Evolutionary conservation across 108 stramenopile species (phyloP), one percentile per base, ranked within the genome.

Genomic region (Pseudonitzschia delicatissima): DNA sequence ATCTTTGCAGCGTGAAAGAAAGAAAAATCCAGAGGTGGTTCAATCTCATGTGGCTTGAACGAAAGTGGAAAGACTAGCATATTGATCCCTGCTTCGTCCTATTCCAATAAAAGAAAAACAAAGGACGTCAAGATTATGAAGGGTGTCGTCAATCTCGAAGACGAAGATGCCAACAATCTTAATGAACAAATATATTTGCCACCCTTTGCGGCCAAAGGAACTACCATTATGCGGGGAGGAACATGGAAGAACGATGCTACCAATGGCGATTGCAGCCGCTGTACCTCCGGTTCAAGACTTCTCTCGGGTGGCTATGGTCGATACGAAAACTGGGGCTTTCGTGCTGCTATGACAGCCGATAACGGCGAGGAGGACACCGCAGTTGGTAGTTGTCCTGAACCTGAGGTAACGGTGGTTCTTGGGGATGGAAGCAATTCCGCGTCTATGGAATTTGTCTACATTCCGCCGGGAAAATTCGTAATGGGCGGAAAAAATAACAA

Each of bases 91-190:
- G 59, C 59, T 18, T 45, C 18, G 15, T 37, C 48, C 28, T 62
- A 28, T 61, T 28, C 9, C 20, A 39, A 62, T 39, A 2, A 37
- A 23, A 28, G 18, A 27, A 26, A 29, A 26, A 64, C 70, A 29
- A 64, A 64, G 2, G 58, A 64, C 37, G 49, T 71, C 39, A 37
- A 28, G 9, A 35, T 52, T 2, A 71, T 71, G 70, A 63, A 64
- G 50, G 53, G 53, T 42, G 29, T 33, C 31, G 7, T 13, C 12
- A 25, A 26, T 33, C 27, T 25, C 32, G 23, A n/a, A 1, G 25
- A 36, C 6, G 6, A 4, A 20, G 47, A 47, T 32, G 58, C 59
- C n/a, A 40, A 31, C 5, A 32, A 7, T 42, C 13, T 15, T 42
- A 42, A 42, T 42, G 40, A 42, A 12, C 70, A 71, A 39, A 42